Percentiles rank a stretch among this genome's conserved stretches.
phyloP scores from a whole-genome alignment of 129 eudicot species.

The Smallanthus sonchifolius region DNA sequence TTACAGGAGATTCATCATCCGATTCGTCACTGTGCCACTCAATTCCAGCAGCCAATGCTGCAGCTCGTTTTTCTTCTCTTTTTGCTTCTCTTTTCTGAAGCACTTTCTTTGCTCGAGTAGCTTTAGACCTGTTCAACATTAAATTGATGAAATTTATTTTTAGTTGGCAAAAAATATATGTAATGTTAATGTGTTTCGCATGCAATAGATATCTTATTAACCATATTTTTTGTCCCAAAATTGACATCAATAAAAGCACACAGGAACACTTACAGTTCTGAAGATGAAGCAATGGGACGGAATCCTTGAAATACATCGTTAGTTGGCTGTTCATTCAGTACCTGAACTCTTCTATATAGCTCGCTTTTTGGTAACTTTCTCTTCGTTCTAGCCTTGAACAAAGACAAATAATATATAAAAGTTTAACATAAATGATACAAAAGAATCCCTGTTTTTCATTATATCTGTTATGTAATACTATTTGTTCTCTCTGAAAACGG shows the following conservation, averaged over 20 bases:
- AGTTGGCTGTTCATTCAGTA: constrained; percentile 45
- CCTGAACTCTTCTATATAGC: constrained; percentile 57
- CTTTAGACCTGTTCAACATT: constrained; percentile 55
- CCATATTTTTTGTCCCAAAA: neutral
- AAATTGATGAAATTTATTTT: neutral
- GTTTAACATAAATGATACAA: neutral
- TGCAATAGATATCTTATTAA: neutral
- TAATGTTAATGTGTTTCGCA: neutral
- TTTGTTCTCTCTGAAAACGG: neutral
- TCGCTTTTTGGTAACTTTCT: constrained; percentile 55
- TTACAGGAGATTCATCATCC: constrained; percentile 74
- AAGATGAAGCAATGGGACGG: constrained; percentile 65
- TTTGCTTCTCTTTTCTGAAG: constrained; percentile 49
- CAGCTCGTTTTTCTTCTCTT: constrained; percentile 64
- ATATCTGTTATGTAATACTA: neutral
- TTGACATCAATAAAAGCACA: neutral
- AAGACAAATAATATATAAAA: neutral
- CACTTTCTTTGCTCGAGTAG: constrained; percentile 67
- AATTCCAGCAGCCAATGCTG: constrained; percentile 81
- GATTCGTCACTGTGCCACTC: constrained; percentile 84
- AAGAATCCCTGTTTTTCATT: neutral
- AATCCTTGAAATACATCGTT: constrained; percentile 59
- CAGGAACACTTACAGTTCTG: constrained; percentile 57
- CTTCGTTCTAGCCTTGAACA: constrained; percentile 40
- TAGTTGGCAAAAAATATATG: neutral